Percentiles rank a stretch among this genome's conserved stretches.
These are phyloP conservation scores for Mycena sp. DNA, from an alignment of 1,284 basidiomycete species.

Conservation along the genomic window DNA sequence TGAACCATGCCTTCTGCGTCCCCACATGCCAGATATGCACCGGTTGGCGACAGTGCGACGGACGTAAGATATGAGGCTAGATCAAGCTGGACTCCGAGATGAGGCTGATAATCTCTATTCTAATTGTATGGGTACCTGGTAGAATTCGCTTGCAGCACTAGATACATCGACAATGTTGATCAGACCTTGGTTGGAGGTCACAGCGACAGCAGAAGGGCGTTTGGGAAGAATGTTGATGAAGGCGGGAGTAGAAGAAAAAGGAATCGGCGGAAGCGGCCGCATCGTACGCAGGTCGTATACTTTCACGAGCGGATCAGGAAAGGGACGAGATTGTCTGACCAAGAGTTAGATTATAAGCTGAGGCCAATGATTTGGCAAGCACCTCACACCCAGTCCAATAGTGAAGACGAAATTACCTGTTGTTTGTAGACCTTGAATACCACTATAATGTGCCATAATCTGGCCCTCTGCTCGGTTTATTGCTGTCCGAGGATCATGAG, in stretches of 20 bases:
- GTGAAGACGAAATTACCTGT: slow-evolving; percentile 85
- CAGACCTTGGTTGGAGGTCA: slow-evolving; percentile 87
- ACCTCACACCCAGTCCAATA: slow-evolving; percentile 90
- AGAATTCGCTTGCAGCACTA: slow-evolving; percentile 76
- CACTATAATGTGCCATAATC: slow-evolving; percentile 82
- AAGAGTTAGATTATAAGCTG: slow-evolving; percentile 19
- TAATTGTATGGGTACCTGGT: slow-evolving; percentile 66
- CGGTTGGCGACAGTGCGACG: slow-evolving; percentile 85
- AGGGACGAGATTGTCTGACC: slow-evolving; percentile 84
- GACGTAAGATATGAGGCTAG: slow-evolving; percentile 82
- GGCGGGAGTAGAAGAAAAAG: slow-evolving; percentile 89
- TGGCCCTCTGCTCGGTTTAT: slow-evolving; percentile 57
- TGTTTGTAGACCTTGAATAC: slow-evolving; percentile 85
- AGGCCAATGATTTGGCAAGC: slow-evolving; percentile 25
- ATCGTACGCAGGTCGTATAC: slow-evolving; percentile 91
- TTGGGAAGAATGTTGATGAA: slow-evolving; percentile 89
- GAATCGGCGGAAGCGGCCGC: slow-evolving; percentile 82
- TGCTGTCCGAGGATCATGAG: slow-evolving; percentile 85
- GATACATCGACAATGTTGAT: slow-evolving; percentile 91
- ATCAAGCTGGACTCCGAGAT: slow-evolving; percentile 59
- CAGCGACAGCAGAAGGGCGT: slow-evolving; percentile 79
- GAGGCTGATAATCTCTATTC: not conserved
- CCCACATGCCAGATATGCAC: slow-evolving; percentile 92
- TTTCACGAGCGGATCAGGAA: slow-evolving; percentile 93
- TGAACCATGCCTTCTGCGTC: slow-evolving; percentile 90